Base-by-base conservation (phyloP, 345 rosid genomes). In the Citrus cavaleriei region DNA sequence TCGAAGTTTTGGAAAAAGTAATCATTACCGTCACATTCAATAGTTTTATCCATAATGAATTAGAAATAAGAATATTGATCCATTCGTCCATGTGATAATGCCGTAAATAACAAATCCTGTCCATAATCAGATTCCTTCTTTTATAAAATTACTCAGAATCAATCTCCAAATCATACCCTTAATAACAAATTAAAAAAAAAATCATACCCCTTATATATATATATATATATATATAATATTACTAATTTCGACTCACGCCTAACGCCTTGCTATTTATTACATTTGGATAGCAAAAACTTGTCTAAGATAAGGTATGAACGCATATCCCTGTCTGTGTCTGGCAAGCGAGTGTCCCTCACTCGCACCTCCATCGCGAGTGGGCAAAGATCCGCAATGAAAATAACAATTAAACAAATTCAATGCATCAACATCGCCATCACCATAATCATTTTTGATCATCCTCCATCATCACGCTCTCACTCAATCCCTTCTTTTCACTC, bases 341-440 rank as follows among this genome's bases (percentile, higher is more conserved):
- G 37, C 24, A 18, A 32, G 70, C 58, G 78, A 61, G 49, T 75
- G 61, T 4, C 0, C 0, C 3, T 10, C 70, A 75, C 21, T 62
- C 60, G 70, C 70, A 5, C 0, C 66, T 46, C 21, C 13, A 16
- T 46, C 7, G 61, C 78, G 60, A 6, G 61, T 75, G 60, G 25
- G 49, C 37, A 28, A 16, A 16, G 3, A 14, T 10, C 32, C 28
- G 2, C 30, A 25, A 46, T 40, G 38, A 8, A 34, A 40, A 12
- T 13, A 68, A 42, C 14, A n/a, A 37, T 38, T 38, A 63, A 42
- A 27, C 24, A 16, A 61, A 74, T 40, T 38, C 40, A 62, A 74
- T 40, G 69, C 10, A 80, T 59, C 24, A n/a, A 65, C 77, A 58
- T 38, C 63, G 66, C 74, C 75, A 70, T 78, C 75, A 42, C 30